Base-by-base conservation (phyloP, 768 basidiomycete species). In the Steccherinum ochraceum region DNA sequence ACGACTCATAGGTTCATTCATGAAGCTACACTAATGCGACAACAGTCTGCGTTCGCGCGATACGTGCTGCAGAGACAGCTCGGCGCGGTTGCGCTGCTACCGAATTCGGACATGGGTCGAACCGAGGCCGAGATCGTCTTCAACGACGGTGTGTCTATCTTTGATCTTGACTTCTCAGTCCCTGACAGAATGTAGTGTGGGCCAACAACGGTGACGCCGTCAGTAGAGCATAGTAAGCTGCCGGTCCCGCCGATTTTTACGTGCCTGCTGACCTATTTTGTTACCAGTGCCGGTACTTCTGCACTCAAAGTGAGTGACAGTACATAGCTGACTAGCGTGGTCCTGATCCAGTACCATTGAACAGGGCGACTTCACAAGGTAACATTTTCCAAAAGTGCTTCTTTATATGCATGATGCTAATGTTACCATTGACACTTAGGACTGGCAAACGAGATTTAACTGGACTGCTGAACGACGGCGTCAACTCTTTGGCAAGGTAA, bases 191-290 rank as follows among this genome's bases (percentile, higher is more conserved):
- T 42, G 20, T 53, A 89, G 89, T 92, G 16, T 99, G 96, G 96
- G 96, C 96, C 2, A 96, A 98, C 62, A 98, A 98, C 58, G 96
- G 96, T 0, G 96, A 99, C 64, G 87, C 91, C 4, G 89, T 96
- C 52, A 93, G 89, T 64, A 78, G 87, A 49, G 86, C 86, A 49
- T 92, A 90, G 88, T 89, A 62, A 63, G 84, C 30, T 7, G 30
- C 7, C n/a, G n/a, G n/a, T n/a, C n/a, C n/a, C 74, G 42, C 56
- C 10, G 24, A 11, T 7, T 24, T 43, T 39, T 39, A 11, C 35
- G 11, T n/a, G 35, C 35, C 35, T 39, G 11, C 35, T 39, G 11
- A n/a, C 35, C 35, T 11, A 11, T 20, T 23, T 46, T n/a, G 53
- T 51, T 48, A n/a, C 27, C 56, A 93, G 89, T 61, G 90, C 96